These are phyloP conservation scores for Boletus rex-veris DNA, from an alignment of 768 basidiomycete species.

Conservation along the genomic window DNA sequence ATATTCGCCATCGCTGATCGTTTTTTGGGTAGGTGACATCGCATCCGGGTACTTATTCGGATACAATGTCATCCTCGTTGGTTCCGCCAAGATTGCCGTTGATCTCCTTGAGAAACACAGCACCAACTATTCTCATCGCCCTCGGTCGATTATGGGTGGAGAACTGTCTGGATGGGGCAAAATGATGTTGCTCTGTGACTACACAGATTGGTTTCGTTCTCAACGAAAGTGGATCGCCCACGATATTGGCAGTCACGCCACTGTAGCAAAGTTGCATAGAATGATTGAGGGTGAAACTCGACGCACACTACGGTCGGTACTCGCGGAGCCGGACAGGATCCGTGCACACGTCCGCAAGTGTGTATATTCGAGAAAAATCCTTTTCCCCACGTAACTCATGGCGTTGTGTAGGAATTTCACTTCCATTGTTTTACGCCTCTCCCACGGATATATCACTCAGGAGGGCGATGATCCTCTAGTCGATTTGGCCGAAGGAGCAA, in stretches of 20 bases:
- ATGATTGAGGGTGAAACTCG: constrained; percentile 20
- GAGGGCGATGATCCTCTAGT: constrained; percentile 37
- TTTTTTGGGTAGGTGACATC: constrained; percentile 10
- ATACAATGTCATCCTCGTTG: constrained; percentile 41
- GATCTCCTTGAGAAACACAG: constrained; percentile 47
- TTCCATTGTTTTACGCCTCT: constrained; percentile 33
- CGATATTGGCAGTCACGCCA: constrained; percentile 1
- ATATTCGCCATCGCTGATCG: background rate
- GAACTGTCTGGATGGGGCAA: constrained; percentile 21
- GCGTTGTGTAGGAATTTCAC: background rate
- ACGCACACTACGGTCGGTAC: constrained; percentile 5
- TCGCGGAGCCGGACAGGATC: constrained; percentile 1
- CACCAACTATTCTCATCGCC: constrained; percentile 36
- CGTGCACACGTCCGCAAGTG: constrained; percentile 16
- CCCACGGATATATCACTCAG: constrained; percentile 39
- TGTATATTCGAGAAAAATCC: background rate
- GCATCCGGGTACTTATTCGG: constrained; percentile 8
- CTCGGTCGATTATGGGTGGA: constrained; percentile 13
- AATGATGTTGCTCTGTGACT: constrained; percentile 11
- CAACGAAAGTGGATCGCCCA: constrained; percentile 18
- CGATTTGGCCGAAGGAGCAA: constrained; percentile 25
- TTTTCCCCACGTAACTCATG: background rate
- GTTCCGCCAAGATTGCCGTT: constrained; percentile 37
- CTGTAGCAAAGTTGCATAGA: constrained; percentile 7
- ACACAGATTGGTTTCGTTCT: constrained; percentile 8